phyloP scores from a whole-genome alignment of 1,284 basidiomycete species.

The Microbotryum silenes-acaulis region DNA sequence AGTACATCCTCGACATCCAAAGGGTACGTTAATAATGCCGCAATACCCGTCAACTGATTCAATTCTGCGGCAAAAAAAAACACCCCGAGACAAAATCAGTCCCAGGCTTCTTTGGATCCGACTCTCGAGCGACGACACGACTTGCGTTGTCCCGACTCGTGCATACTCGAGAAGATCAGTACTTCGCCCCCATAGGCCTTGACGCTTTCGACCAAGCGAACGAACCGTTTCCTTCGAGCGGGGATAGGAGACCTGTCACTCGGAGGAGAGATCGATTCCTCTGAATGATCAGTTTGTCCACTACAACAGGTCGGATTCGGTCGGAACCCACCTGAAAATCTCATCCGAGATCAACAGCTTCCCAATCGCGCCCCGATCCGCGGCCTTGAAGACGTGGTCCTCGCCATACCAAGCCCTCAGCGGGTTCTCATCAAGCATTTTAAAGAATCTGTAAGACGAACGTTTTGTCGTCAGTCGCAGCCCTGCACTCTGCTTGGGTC shows the following conservation, averaged over 20 bases:
- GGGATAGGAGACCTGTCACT: constrained; percentile 20
- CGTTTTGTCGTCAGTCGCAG: background rate
- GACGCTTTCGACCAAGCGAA: constrained; percentile 80
- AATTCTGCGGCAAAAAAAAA: constrained; percentile 55
- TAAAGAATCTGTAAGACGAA: constrained; percentile 65
- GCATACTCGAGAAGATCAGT: constrained; percentile 96
- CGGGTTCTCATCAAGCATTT: constrained; percentile 90
- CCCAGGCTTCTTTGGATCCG: too few relatives aligned
- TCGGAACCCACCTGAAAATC: constrained; percentile 64
- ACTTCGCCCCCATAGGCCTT: constrained; percentile 84
- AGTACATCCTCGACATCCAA: constrained; percentile 68
- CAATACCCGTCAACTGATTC: constrained; percentile 89
- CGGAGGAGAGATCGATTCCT: background rate
- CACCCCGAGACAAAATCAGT: background rate
- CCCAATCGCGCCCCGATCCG: constrained; percentile 86
- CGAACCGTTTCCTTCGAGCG: constrained; percentile 55
- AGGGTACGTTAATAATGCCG: constrained; percentile 92
- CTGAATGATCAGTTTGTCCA: background rate
- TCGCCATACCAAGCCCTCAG: constrained; percentile 98
- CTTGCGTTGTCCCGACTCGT: constrained; percentile 92
- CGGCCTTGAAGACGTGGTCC: constrained; percentile 82
- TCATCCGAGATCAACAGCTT: constrained; percentile 92
- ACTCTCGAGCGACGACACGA: constrained; percentile 17
- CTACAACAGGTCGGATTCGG: too few relatives aligned
- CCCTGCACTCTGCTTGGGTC: too few relatives aligned